Evolutionary conservation across 2,329 filamentous ascomycete genomes (phyloP), one percentile per base, ranked within the genome.

Genomic region (Nigrospora sphaerica): DNA sequence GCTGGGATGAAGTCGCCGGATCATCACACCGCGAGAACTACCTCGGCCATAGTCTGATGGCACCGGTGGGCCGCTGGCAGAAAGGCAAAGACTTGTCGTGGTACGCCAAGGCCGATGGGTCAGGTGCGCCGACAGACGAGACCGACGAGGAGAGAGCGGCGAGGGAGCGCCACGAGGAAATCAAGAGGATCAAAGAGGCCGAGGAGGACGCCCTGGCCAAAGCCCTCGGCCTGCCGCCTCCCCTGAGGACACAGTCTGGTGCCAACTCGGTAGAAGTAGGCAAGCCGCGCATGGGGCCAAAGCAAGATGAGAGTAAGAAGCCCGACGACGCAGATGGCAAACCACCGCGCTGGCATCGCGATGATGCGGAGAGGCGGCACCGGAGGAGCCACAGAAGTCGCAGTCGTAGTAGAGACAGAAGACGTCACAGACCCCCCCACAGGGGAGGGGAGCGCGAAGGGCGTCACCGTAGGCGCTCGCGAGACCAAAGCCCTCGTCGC

Each of bases 21-120:
- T 95, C 90, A 42, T 72, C 78, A 18, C 91, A 95, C 61, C 90
- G 93, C 65, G 91, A 98, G 67, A 95, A 84, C 59, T 85, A 82
- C 65, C 85, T 96, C 9, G 91, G 91, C 44, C 91, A 96, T 70
- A 93, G 87, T 49, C 70, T 96, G 48, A 95, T 92, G 74, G 91
- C 91, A 0, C 88, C 91, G 0, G 90, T 95, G 4, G 91, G 91
- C 9, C 85, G 91, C 54, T 96, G 91, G 91, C 88, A 93, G 59
- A 83, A 92, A 61, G 83, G 85, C 9, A 83, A 81, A 49, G 78
- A 82, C 46, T 68, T 85, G 10, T 74, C 69, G 48, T 85, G 81
- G 81, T 85, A 85, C 55, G 77, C 79, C 38, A 84, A 81, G 57
- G 63, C 68, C n/a, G 76, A 73, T 32, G 71, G 66, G 3, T 66